phyloP scores from a whole-genome alignment of 2,329 filamentous ascomycete species.

The Neofusicoccum cordaticola region DNA sequence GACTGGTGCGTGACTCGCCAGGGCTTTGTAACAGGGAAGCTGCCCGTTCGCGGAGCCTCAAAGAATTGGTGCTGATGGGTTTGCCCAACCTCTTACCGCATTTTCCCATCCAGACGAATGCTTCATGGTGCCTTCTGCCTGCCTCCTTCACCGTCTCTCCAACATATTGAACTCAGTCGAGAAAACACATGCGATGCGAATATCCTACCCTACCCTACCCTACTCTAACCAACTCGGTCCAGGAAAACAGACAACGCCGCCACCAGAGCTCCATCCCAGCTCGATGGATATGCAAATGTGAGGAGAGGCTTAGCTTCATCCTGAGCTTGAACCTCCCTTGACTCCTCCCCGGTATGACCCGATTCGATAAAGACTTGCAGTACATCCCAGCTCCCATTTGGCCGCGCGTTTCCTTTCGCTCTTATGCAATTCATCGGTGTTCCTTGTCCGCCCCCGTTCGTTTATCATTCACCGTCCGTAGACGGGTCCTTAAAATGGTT shows the following conservation, averaged over 20 bases:
- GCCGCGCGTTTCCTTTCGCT: neutral
- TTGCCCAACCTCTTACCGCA: no score
- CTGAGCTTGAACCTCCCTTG: neutral
- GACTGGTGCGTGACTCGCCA: no score
- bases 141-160: no score
- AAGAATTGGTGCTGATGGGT: no score
- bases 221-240: neutral
- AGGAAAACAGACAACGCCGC: neutral
- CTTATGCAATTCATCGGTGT: neutral
- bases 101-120: no score
- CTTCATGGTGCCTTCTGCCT: no score
- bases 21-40: neutral
- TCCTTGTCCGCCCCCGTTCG: neutral
- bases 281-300: neutral
- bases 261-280: neutral
- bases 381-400: neutral
- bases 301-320: neutral
- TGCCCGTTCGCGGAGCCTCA: no score
- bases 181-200: neutral
- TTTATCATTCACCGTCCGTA: neutral
- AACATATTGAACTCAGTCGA: no score
- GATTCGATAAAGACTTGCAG: neutral
- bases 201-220: neutral
- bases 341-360: neutral
- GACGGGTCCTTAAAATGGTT: neutral